Percentiles rank a stretch among this genome's conserved stretches.
phyloP scores from a whole-genome alignment of 805 yeast genomes.

The Brettanomyces anomalus region DNA sequence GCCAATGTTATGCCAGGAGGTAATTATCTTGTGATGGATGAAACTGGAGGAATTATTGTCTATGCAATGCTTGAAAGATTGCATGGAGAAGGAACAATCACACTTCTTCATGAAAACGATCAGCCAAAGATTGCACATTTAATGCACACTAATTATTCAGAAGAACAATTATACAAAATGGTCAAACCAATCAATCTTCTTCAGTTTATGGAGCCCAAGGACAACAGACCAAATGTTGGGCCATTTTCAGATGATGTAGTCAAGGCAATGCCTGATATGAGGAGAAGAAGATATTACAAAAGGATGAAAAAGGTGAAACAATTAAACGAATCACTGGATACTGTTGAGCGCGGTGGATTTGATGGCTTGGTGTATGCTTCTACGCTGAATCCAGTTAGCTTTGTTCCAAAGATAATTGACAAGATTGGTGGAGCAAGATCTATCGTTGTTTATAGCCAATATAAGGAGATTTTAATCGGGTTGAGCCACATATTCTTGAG shows the following conservation, averaged over 20 bases:
- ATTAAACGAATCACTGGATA: conserved; percentile 39
- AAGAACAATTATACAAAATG: conserved; percentile 40
- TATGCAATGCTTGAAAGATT: conserved; percentile 86
- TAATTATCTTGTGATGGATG: conserved; percentile 78
- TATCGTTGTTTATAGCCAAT: conserved; percentile 71
- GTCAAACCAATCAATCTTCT: conserved; percentile 66
- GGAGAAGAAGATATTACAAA: conserved; percentile 58
- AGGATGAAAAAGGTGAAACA: conserved; percentile 50
- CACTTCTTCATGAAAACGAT: conserved; percentile 84
- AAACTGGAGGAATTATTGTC: conserved; percentile 85
- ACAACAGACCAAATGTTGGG: conserved; percentile 34
- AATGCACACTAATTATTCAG: conserved; percentile 55
- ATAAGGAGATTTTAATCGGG: conserved; percentile 70
- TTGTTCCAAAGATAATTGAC: conserved; percentile 54
- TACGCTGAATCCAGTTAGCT: conserved; percentile 58
- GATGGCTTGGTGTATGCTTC: conserved; percentile 72
- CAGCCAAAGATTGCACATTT: conserved; percentile 76
- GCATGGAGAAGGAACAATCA: conserved; percentile 64
- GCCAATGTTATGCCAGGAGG: conserved; percentile 90
- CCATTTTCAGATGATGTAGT: conserved; percentile 44
- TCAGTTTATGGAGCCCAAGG: conserved; percentile 76
- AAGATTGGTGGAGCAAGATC: conserved; percentile 81
- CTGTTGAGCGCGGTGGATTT: conserved; percentile 44
- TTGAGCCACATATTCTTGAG: conserved; percentile 57
- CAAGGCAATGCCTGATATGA: conserved; percentile 45